Conservation (phyloP, 2,329 filamentous ascomycete species). For the Anthostomella pinea region DNA sequence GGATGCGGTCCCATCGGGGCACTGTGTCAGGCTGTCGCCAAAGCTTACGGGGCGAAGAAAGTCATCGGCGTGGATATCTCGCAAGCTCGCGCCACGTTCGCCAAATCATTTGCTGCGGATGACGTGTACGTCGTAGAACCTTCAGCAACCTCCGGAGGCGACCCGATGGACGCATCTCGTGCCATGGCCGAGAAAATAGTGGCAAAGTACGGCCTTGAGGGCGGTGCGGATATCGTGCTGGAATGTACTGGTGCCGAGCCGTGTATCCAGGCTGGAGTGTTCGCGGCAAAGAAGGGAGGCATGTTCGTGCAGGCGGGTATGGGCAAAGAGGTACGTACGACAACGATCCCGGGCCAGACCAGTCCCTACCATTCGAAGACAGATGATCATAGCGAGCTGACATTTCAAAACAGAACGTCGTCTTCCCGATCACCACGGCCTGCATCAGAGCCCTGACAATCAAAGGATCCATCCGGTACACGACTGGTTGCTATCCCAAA, state of each 20-base stretch:
- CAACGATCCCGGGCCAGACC: background rate
- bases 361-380: too few species aligned
- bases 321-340: slow-evolving; percentile 40
- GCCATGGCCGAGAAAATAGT: slow-evolving; percentile 39
- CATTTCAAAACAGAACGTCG: too few species aligned
- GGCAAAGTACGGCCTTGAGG: slow-evolving; percentile 37
- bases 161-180: slow-evolving; percentile 37
- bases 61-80: slow-evolving; percentile 48
- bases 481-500: slow-evolving; percentile 45
- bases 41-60: slow-evolving; percentile 42
- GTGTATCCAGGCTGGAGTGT: slow-evolving; percentile 47
- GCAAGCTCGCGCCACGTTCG: slow-evolving; percentile 39
- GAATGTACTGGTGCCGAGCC: slow-evolving; percentile 45
- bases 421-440: slow-evolving; percentile 49
- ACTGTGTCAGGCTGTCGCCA: slow-evolving; percentile 44
- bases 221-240: slow-evolving; percentile 48
- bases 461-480: slow-evolving; percentile 51
- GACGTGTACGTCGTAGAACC: slow-evolving; percentile 38
- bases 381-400: too few species aligned
- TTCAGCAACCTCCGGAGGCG: slow-evolving; percentile 25
- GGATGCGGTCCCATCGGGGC: slow-evolving; percentile 50
- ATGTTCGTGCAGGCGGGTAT: slow-evolving; percentile 52
- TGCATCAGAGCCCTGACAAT: slow-evolving; percentile 47
- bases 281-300: slow-evolving; percentile 42
- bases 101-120: slow-evolving; percentile 43